A percentile compares a stretch with the other conserved stretches of the same genome.
Evolutionary conservation across 2,329 filamentous ascomycete species (phyloP).

Genomic region (Colletotrichum simmondsii): DNA sequence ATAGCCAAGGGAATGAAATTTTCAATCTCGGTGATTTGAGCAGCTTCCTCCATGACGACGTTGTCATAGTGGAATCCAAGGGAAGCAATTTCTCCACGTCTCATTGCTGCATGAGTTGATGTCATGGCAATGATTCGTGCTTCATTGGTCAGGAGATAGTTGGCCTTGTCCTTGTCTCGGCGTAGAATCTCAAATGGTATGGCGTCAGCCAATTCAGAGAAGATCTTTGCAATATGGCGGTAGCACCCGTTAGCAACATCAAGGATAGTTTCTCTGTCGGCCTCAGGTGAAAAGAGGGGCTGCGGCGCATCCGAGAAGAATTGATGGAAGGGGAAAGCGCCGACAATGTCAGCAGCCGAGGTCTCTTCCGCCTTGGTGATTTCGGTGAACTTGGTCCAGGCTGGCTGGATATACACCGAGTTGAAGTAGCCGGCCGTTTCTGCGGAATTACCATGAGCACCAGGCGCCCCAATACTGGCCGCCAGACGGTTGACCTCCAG

Average conservation of each 20-base stretch:
- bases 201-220: slow-evolving; percentile 91
- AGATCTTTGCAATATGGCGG: slow-evolving; percentile 88
- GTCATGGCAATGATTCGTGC: slow-evolving; percentile 99
- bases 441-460: slow-evolving; percentile 94
- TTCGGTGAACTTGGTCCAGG: slow-evolving; percentile 85
- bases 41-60: slow-evolving; percentile 97
- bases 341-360: slow-evolving; percentile 70
- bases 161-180: slow-evolving; percentile 90
- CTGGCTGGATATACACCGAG: slow-evolving; percentile 87
- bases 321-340: slow-evolving; percentile 85
- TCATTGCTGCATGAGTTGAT: slow-evolving; percentile 96
- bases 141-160: slow-evolving; percentile 94
- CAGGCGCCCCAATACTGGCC: slow-evolving; percentile 84
- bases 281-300: slow-evolving; percentile 79
- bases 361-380: slow-evolving; percentile 64
- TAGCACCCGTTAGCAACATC: slow-evolving; percentile 89
- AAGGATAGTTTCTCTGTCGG: slow-evolving; percentile 73
- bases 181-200: slow-evolving; percentile 94
- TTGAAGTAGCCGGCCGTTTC: slow-evolving; percentile 99
- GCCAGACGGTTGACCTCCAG: slow-evolving; percentile 88
- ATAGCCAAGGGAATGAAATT: slow-evolving; percentile 96
- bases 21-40: slow-evolving; percentile 97
- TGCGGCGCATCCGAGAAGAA: slow-evolving; percentile 92
- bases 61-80: slow-evolving; percentile 99
- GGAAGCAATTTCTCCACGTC: slow-evolving; percentile 86